Evolutionary conservation across 805 yeast genomes (phyloP), one percentile per base, ranked within the genome.

Genomic region (Metschnikowia lunata): DNA sequence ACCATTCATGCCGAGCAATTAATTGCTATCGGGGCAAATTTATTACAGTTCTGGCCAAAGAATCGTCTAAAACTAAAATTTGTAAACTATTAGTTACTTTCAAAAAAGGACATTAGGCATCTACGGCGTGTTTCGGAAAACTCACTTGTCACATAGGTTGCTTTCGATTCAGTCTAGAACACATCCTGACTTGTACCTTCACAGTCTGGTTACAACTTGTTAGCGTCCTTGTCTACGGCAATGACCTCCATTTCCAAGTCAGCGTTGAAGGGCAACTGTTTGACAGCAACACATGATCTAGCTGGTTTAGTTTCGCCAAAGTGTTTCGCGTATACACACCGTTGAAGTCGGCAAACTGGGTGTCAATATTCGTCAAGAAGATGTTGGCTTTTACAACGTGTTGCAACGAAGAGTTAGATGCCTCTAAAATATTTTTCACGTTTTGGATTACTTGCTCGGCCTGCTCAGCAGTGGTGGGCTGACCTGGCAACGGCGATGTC

Each of bases 251-350:
- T 79, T 74, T 93, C 99, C 58, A 88, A 75, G 50, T 80, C 86
- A 49, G 82, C 88, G 49, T 88, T 88, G 66, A 93, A 79, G 49
- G 99, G 99, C 57, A 93, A 82, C 51, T 80, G 82, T 68, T 82
- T 83, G 51, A 90, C 98, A 36, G 97, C 97, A 57, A 93, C 95
- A 75, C 97, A 93, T 2, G 97, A 87, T 79, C 99, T 88, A 33
- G 98, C 98, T 36, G 99, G 98, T 66, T 84, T 85, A 71, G 84
- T 91, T 37, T 68, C 72, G 60, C 63, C 76, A 72, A 88, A 88
- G 69, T 85, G 83, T 66, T 82, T 76, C 47, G 80, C 81, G 70
- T 93, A 93, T 18, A 18, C 41, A 18, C 41, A 54, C 74, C 76
- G 73, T 93, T 93, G 74, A 93, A 86, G 51, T 79, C 85, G 49